Evolutionary conservation across 257 asterid genomes (phyloP).

Genomic region (Primulina tabacum): DNA sequence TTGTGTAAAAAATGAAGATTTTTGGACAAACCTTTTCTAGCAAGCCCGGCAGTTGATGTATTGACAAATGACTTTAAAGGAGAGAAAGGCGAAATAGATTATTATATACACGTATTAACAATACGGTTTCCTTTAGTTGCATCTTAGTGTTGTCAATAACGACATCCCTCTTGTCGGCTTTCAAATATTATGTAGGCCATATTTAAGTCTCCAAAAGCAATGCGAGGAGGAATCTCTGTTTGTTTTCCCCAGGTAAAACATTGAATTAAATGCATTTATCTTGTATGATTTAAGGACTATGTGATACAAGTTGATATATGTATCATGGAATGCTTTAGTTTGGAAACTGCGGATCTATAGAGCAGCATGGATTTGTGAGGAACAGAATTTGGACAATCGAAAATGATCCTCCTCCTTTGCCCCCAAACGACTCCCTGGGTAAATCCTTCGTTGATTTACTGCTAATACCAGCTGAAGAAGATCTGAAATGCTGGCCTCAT

Average conservation of each 20-base stretch:
- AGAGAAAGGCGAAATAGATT: not conserved
- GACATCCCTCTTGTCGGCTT: conserved; percentile 10
- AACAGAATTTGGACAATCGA: conserved; percentile 81
- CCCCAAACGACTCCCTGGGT: conserved; percentile 49
- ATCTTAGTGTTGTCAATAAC: conserved; percentile 5
- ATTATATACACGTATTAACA: not conserved
- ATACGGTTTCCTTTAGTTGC: not conserved
- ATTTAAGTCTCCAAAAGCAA: conserved; percentile 80
- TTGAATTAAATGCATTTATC: not conserved
- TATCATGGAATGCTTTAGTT: conserved; percentile 42
- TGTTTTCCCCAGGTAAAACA: conserved; percentile 85
- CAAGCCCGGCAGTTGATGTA: not conserved
- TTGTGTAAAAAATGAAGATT: not conserved
- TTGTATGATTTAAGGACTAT: not conserved
- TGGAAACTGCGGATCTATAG: conserved; percentile 64
- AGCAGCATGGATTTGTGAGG: conserved; percentile 83
- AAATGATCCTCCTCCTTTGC: conserved; percentile 74
- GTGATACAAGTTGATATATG: conserved; percentile 12
- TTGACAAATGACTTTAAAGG: not conserved
- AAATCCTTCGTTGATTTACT: conserved; percentile 75
- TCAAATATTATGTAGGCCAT: conserved; percentile 48
- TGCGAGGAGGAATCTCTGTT: conserved; percentile 84
- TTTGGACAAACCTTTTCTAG: not conserved
- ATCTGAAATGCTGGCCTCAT: conserved; percentile 82
- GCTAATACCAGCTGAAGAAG: conserved; percentile 86